Conservation (phyloP, 2,329 filamentous ascomycete genomes). For the Aspergillus eucalypticola region DNA sequence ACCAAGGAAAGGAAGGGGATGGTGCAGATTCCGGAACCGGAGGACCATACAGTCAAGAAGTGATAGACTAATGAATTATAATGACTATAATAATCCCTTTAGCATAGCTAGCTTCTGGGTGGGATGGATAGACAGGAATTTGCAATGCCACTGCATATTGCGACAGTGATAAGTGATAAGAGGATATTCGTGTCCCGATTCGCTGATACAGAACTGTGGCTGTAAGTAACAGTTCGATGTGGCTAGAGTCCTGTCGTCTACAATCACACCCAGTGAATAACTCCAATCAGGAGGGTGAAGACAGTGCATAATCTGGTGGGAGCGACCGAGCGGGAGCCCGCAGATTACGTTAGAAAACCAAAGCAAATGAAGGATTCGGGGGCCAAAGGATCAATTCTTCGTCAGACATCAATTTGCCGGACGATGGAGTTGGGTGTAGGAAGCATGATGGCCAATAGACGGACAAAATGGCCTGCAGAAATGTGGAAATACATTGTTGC, state of each 20-base stretch:
- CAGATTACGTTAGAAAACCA: not conserved
- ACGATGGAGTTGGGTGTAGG: not conserved
- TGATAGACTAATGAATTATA: not conserved
- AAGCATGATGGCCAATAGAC: not conserved
- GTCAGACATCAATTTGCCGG: not conserved
- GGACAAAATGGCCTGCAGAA: not conserved
- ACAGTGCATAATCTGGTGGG: not conserved
- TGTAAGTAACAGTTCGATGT: not conserved
- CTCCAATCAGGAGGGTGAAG: not conserved
- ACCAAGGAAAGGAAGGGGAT: conserved; percentile 28
- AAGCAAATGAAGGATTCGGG: not conserved
- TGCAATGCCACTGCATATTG: too few species aligned
- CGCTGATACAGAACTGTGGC: not conserved
- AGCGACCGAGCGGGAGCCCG: not conserved
- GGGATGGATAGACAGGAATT: too few species aligned
- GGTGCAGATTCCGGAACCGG: conserved; percentile 9
- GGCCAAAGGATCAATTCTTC: not conserved
- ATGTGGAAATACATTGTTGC: too few species aligned
- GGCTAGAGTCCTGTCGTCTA: too few species aligned
- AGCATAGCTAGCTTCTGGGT: too few species aligned
- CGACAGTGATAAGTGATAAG: too few species aligned
- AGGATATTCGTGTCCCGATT: too few species aligned
- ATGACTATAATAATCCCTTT: too few species aligned
- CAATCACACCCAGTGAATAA: not conserved
- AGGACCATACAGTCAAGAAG: conserved; percentile 9